These are phyloP conservation scores for Mycena albidolilacea DNA, from an alignment of 768 basidiomycete species.

Conservation along the genomic window DNA sequence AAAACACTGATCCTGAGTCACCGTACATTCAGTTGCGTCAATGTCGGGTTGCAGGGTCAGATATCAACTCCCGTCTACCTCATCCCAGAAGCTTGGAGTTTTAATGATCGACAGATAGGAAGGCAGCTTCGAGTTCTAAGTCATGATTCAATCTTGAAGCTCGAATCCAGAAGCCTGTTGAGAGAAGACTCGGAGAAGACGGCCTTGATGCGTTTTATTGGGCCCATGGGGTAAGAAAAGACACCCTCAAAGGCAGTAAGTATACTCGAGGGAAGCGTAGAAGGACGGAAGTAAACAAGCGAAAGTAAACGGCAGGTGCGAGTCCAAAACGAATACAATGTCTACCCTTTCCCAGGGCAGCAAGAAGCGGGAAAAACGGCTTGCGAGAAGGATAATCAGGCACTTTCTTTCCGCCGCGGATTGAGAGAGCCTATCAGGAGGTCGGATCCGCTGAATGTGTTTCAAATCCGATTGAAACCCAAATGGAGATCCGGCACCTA, in stretches of 20 bases:
- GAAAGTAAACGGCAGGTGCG: not conserved
- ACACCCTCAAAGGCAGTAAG: not conserved
- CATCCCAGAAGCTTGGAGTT: conserved; percentile 14
- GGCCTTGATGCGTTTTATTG: not conserved
- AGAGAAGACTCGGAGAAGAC: not conserved
- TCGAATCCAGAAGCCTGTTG: not conserved
- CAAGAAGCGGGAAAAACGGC: too few relatives aligned
- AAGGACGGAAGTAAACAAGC: not conserved
- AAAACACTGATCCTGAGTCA: not conserved
- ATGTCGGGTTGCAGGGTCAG: not conserved
- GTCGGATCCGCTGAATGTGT: not conserved
- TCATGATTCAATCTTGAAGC: not conserved
- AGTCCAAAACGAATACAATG: too few relatives aligned
- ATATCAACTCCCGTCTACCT: conserved; percentile 1
- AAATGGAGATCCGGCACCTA: conserved; percentile 9
- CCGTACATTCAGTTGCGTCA: not conserved
- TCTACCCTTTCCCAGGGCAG: too few relatives aligned
- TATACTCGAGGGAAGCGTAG: too few relatives aligned
- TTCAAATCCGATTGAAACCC: not conserved
- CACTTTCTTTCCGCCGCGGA: not conserved
- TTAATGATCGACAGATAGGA: conserved; percentile 32
- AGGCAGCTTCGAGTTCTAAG: not conserved
- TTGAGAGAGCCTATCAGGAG: not conserved
- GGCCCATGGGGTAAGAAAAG: not conserved
- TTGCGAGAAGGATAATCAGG: too few relatives aligned